Percentiles rank a stretch among this genome's conserved stretches.
These are phyloP conservation scores for Gamsiella multidivaricata DNA, from an alignment of 192 early-diverging fungal species.

Conservation along the genomic window DNA sequence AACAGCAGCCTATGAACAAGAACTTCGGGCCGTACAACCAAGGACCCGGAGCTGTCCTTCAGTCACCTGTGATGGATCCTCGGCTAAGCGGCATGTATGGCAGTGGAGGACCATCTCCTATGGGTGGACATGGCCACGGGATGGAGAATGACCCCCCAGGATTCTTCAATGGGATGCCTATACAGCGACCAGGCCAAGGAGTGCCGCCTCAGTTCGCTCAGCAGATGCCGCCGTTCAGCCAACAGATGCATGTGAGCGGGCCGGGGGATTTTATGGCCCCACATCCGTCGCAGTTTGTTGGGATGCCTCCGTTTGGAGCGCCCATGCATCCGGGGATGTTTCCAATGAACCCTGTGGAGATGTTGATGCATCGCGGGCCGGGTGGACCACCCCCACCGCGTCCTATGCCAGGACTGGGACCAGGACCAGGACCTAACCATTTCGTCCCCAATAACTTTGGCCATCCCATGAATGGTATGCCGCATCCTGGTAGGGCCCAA, in stretches of 20 bases:
- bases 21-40: constrained; percentile 44
- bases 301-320: constrained; percentile 44
- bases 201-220: constrained; percentile 42
- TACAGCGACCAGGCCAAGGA: constrained; percentile 41
- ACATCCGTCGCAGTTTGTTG: constrained; percentile 45
- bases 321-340: constrained; percentile 53
- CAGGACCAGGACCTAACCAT: constrained; percentile 44
- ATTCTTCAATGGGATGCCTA: constrained; percentile 45
- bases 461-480: constrained; percentile 49
- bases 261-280: constrained; percentile 50
- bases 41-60: constrained; percentile 30
- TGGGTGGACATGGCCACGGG: constrained; percentile 24
- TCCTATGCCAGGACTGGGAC: constrained; percentile 53
- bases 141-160: constrained; percentile 36
- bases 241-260: constrained; percentile 50
- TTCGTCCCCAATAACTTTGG: constrained; percentile 55
- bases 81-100: constrained; percentile 37
- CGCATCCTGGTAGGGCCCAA: constrained; percentile 31
- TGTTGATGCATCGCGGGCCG: constrained; percentile 48
- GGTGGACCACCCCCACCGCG: constrained; percentile 42
- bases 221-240: constrained; percentile 50
- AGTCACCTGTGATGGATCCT: constrained; percentile 48
- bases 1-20: constrained; percentile 29
- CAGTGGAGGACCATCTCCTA: constrained; percentile 35
- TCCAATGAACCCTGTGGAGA: constrained; percentile 52